These are phyloP conservation scores for Linanthus parryae DNA, from an alignment of 148 eudicot genomes.

Conservation along the genomic window DNA sequence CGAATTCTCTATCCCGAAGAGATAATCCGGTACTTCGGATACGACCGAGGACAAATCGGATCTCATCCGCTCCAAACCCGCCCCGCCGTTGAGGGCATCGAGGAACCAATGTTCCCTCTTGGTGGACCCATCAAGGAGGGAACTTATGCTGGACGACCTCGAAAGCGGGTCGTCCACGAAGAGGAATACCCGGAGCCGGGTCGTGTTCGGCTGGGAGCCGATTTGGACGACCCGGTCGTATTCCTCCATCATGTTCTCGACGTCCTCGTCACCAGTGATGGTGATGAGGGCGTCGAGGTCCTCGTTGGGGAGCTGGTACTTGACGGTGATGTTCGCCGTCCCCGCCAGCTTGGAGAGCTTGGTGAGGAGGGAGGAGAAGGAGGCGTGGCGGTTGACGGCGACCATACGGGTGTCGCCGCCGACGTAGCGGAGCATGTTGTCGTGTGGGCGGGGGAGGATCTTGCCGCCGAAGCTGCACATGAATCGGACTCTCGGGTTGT, in stretches of 20 bases:
- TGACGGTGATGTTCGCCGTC: constrained; percentile 36
- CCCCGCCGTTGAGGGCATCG: constrained; percentile 75
- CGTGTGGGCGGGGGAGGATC: constrained; percentile 87
- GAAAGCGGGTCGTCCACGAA: constrained; percentile 38
- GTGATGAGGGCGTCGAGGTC: constrained; percentile 89
- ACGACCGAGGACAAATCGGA: constrained; percentile 79
- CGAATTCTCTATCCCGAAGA: constrained; percentile 73
- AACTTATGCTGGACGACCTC: constrained; percentile 46
- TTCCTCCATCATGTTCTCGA: constrained; percentile 96
- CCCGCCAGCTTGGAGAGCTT: constrained; percentile 47
- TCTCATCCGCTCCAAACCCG: constrained; percentile 57
- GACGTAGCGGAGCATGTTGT: constrained; percentile 91
- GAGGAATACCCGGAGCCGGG: constrained; percentile 65
- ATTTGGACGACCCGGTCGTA: constrained; percentile 45
- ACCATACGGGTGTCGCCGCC: constrained; percentile 95
- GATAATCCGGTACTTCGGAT: constrained; percentile 88
- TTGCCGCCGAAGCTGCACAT: constrained; percentile 97
- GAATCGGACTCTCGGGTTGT: constrained; percentile 42
- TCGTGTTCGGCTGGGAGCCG: constrained; percentile 10
- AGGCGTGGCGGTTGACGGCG: constrained; percentile 46
- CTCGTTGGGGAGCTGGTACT: constrained; percentile 91
- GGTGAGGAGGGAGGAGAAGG: constrained; percentile 41
- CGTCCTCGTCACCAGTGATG: constrained; percentile 70
- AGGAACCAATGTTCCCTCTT: constrained; percentile 86
- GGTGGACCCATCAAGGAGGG: constrained; percentile 75